Base-by-base conservation (phyloP, 148 eudicot genomes). In the Nyssa sinensis region DNA sequence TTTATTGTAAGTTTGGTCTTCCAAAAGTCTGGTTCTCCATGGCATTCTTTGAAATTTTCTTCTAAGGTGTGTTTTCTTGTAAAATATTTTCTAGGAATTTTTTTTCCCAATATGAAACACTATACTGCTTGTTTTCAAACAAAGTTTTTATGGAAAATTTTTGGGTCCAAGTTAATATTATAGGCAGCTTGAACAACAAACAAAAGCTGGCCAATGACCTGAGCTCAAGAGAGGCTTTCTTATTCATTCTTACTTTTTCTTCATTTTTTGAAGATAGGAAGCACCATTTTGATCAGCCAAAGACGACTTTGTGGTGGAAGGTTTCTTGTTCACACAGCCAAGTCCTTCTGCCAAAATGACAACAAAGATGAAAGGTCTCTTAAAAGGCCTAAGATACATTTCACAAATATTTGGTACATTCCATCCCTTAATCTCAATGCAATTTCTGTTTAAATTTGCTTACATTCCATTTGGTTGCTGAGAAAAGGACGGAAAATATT, bases 301-400 rank as follows among this genome's bases (percentile, higher is more conserved):
- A 67, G 59, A 33, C 19, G 30, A 37, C 37, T 41, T 1, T n/a
- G 70, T 37, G 65, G 62, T 69, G n/a, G 34, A 61, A 76, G 51
- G 39, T 32, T 29, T 60, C 21, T 31, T 62, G 39, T 49, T 69
- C 4, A 6, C 17, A 71, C 14, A 30, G 39, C 39, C 39, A 25
- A 63, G 8, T 32, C 66, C 29, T 31, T 17, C 44, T 12, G 19
- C 73, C 67, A 76, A 69, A 37, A 76, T 76, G 79, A 57, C 72
- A 24, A 44, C 74, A n/a, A n/a, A n/a, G 9, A 62, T 76, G 74
- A 76, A 76, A 62, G 74, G 74, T 47, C 64, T 76, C 34, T 76
- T 76, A 33, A 76, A 76, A 55, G 79, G 79, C 17, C 62, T 76
- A 29, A 69, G 79, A 76, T 76, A 69, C 68, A 76, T 76, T 47